Evolutionary conservation across 2,329 filamentous ascomycete genomes (phyloP), one percentile per base, ranked within the genome.

Genomic region (Exophiala aquamarina): DNA sequence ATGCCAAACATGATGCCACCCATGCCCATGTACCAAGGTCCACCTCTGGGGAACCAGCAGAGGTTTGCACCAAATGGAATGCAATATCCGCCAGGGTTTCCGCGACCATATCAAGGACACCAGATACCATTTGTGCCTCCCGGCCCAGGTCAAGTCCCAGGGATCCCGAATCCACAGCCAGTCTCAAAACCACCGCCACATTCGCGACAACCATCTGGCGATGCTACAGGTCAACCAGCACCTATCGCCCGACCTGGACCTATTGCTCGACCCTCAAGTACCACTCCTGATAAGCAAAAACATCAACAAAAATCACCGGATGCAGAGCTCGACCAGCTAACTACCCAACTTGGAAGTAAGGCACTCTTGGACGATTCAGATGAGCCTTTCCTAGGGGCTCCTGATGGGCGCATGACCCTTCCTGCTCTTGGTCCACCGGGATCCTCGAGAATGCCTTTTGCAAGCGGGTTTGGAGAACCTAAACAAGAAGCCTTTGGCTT

Each of bases 271-370:
- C 92, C 93, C 1, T 84, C 84, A 13, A 95, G 90, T 64, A 81
- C 77, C 8, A 76, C 76, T 52, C 78, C 79, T 21, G 73, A 72
- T 44, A 76, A 76, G 33, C 68, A 63, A 54, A 67, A 64, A 44
- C 64, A 64, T 14, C 64, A 69, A 21, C 69, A 73, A 15, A 62
- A 65, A 49, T 65, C 63, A 33, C 63, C 66, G 2, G 74, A 76
- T 19, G 70, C 73, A 20, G 83, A 85, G 46, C 72, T 89, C 15
- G 89, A 92, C 45, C 81, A 88, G 39, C 71, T 87, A 44, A 86
- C 83, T 53, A 81, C 85, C 51, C 90, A 93, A 59, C 76, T 98
- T 19, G 93, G 93, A 10, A 97, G 92, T 67, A 91, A 89, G 59
- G 93, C 91, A 10, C 74, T 98, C 10, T 74, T 97, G 33, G 82